phyloP scores from a whole-genome alignment of 1,139 yeast species.

The Spathaspora sp. region DNA sequence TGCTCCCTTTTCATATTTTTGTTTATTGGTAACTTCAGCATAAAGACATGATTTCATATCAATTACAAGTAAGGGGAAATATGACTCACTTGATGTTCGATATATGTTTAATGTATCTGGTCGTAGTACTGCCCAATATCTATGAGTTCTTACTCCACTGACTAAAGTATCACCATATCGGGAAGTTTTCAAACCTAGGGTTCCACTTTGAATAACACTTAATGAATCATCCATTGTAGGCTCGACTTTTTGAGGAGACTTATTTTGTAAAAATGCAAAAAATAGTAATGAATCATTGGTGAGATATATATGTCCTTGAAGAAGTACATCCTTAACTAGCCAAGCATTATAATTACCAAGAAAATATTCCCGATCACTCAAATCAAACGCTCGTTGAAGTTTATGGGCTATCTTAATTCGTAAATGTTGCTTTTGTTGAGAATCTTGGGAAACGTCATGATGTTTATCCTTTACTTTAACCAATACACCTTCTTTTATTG shows the following conservation, averaged over 20 bases:
- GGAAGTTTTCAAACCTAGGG: slow-evolving; percentile 51
- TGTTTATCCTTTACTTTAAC: slow-evolving; percentile 17
- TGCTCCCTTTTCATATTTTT: slow-evolving; percentile 15
- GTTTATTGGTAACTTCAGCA: slow-evolving; percentile 52
- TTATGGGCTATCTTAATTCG: slow-evolving; percentile 36
- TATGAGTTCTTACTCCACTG: slow-evolving; percentile 33
- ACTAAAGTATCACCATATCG: slow-evolving; percentile 42
- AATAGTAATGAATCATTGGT: slow-evolving; percentile 67
- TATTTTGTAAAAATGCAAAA: slow-evolving; percentile 60
- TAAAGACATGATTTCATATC: slow-evolving; percentile 64
- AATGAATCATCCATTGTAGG: slow-evolving; percentile 48
- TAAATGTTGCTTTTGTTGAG: slow-evolving; percentile 17
- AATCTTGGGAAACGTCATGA: slow-evolving; percentile 4
- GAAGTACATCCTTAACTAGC: slow-evolving; percentile 76
- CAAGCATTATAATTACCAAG: slow-evolving; percentile 68
- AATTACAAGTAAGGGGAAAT: slow-evolving; percentile 77
- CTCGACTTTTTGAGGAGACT: not conserved
- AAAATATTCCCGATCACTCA: slow-evolving; percentile 52
- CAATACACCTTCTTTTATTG: slow-evolving; percentile 21
- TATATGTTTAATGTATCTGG: slow-evolving; percentile 71
- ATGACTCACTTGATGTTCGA: slow-evolving; percentile 69
- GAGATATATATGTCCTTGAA: slow-evolving; percentile 82
- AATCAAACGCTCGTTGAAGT: slow-evolving; percentile 35
- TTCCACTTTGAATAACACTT: slow-evolving; percentile 40
- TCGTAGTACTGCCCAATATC: slow-evolving; percentile 77